These are phyloP conservation scores for Pseudisothecium myosuroides DNA, from an alignment of 225 moss, liverwort and hornwort species.

Conservation along the genomic window DNA sequence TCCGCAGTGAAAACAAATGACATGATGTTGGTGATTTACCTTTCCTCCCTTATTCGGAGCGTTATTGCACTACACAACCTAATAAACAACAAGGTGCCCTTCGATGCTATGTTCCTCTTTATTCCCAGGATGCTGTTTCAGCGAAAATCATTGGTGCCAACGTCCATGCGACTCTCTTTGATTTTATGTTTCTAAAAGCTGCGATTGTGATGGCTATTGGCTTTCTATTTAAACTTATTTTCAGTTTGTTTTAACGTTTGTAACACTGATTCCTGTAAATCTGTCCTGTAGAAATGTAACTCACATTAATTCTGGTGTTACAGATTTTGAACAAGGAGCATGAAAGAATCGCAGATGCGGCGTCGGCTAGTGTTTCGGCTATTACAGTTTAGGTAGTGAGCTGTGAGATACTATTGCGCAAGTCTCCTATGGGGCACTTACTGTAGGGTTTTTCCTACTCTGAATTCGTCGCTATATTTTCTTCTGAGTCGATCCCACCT, in stretches of 20 bases:
- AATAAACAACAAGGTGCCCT: constrained; percentile 92
- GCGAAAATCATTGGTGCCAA: background rate
- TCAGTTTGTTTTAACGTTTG: background rate
- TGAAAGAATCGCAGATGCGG: constrained; percentile 90
- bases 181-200: background rate
- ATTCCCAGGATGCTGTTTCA: background rate
- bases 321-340: constrained; percentile 99
- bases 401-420: background rate
- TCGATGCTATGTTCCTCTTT: background rate
- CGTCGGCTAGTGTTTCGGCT: constrained; percentile 68
- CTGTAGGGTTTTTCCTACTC: constrained; percentile 1
- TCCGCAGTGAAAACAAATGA: constrained; percentile 96
- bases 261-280: background rate
- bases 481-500: background rate
- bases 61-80: constrained; percentile 97
- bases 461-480: background rate
- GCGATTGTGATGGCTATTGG: background rate
- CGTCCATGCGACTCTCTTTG: background rate
- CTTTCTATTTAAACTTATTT: background rate
- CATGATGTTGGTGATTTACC: constrained; percentile 99
- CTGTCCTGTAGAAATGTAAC: background rate
- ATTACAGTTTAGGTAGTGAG: constrained; percentile 51
- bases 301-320: background rate
- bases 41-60: constrained; percentile 96
- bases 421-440: background rate